Conservation (phyloP, 805 yeast genomes). For the Yamadazyma olivae region DNA sequence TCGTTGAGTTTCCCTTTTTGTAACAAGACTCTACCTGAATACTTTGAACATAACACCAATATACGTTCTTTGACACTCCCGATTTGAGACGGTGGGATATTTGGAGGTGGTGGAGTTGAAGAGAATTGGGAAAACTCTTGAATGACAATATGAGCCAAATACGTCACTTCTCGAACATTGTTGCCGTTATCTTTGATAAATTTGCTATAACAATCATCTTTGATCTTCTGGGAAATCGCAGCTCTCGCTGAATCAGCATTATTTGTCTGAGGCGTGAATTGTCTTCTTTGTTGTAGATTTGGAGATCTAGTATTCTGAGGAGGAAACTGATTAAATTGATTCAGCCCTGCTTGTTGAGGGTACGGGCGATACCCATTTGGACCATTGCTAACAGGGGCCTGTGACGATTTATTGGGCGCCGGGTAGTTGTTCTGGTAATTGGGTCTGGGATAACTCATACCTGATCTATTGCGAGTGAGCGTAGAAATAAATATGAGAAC, state of each 20-base stretch:
- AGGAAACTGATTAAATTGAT: conserved; percentile 3
- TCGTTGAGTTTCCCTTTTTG: conserved; percentile 85
- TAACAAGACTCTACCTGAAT: conserved; percentile 63
- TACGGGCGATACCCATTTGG: too few relatives aligned
- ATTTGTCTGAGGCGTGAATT: conserved; percentile 5
- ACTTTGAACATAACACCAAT: conserved; percentile 57
- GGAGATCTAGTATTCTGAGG: conserved; percentile 5
- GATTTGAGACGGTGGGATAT: conserved; percentile 35
- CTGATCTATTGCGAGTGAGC: too few relatives aligned
- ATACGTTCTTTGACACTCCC: conserved; percentile 56
- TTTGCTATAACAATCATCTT: conserved; percentile 32
- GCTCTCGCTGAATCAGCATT: conserved; percentile 4
- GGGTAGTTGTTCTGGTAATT: too few relatives aligned
- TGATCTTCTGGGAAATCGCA: conserved; percentile 5
- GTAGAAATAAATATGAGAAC: too few relatives aligned
- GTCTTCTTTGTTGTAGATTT: conserved; percentile 8
- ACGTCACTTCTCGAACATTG: conserved; percentile 35
- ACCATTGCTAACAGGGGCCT: too few relatives aligned
- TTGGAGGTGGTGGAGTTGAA: conserved; percentile 61
- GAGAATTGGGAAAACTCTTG: conserved; percentile 75
- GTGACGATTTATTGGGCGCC: too few relatives aligned
- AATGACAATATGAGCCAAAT: conserved; percentile 73
- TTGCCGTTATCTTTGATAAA: conserved; percentile 20
- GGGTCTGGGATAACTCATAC: too few relatives aligned
- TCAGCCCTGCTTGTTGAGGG: background rate